Conservation (phyloP, 352 stramenopile species). For the Phytophthora citricola region DNA sequence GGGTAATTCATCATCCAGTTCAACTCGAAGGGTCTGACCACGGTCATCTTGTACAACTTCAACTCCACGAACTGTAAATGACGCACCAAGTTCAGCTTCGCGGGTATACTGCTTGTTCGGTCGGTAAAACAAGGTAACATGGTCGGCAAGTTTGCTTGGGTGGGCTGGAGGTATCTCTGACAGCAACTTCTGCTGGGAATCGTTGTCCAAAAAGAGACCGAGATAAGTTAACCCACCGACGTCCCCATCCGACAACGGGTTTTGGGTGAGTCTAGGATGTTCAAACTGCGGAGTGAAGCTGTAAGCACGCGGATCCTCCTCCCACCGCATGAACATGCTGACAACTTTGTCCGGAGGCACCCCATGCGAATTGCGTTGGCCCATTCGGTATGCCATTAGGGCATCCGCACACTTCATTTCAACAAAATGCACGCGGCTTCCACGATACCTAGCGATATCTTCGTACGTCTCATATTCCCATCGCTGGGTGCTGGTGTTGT, state of each 20-base stretch:
- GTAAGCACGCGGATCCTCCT: constrained; percentile 46
- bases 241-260: constrained; percentile 57
- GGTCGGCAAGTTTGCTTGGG: constrained; percentile 55
- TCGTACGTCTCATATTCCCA: constrained; percentile 79
- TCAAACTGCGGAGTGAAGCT: constrained; percentile 59
- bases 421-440: constrained; percentile 44
- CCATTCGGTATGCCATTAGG: constrained; percentile 58
- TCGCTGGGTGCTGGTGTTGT: constrained; percentile 75
- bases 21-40: constrained; percentile 60
- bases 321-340: constrained; percentile 75
- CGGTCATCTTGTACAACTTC: constrained; percentile 52
- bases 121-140: constrained; percentile 73
- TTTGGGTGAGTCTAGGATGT: constrained; percentile 43
- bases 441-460: constrained; percentile 32
- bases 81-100: constrained; percentile 49
- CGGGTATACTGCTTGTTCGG: constrained; percentile 62
- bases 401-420: constrained; percentile 65
- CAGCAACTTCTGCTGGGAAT: constrained; percentile 44
- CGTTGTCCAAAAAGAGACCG: constrained; percentile 58
- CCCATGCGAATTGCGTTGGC: constrained; percentile 72
- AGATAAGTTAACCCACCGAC: constrained; percentile 55
- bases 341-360: constrained; percentile 67
- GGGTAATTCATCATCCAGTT: constrained; percentile 43
- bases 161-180: constrained; percentile 34
- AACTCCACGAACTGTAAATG: constrained; percentile 39